Evolutionary conservation across 139 green algal species (phyloP).

Genomic region (Coelastrella sp.): DNA sequence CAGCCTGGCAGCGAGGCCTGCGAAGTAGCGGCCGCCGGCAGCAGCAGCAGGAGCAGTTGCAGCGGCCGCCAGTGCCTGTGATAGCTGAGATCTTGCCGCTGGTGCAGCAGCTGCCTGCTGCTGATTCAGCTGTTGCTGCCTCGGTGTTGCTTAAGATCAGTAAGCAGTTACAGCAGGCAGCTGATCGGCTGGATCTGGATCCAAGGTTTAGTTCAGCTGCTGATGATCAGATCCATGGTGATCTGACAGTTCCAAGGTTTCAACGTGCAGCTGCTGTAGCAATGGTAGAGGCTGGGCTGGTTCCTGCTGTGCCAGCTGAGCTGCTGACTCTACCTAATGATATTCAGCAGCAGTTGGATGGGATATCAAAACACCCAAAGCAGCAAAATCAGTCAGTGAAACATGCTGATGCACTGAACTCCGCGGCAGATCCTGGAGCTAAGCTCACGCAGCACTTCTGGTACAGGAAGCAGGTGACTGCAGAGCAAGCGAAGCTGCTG

Average conservation of each 20-base stretch:
- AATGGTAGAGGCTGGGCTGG: neutral
- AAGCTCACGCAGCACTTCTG: neutral
- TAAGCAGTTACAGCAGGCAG: constrained; percentile 16
- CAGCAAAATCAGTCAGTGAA: neutral
- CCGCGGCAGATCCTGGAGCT: neutral
- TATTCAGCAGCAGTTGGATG: constrained; percentile 13
- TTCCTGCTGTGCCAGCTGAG: neutral
- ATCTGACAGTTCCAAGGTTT: neutral
- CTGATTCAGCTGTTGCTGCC: neutral
- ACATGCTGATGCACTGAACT: neutral
- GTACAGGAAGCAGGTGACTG: neutral
- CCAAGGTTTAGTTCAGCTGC: neutral
- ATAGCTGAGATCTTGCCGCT: constrained; percentile 11
- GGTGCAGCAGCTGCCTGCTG: constrained; percentile 27
- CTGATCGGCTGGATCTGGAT: neutral
- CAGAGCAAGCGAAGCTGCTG: neutral
- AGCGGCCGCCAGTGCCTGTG: constrained; percentile 5
- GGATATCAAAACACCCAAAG: neutral
- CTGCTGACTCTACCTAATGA: neutral
- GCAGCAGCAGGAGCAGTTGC: neutral
- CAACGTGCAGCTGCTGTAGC: neutral
- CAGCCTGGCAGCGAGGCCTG: neutral
- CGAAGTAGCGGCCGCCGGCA: neutral
- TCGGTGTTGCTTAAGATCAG: neutral
- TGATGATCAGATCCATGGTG: neutral